Evolutionary conservation across 352 stramenopile species (phyloP).

Genomic region (Thraustochytrium striatum): DNA sequence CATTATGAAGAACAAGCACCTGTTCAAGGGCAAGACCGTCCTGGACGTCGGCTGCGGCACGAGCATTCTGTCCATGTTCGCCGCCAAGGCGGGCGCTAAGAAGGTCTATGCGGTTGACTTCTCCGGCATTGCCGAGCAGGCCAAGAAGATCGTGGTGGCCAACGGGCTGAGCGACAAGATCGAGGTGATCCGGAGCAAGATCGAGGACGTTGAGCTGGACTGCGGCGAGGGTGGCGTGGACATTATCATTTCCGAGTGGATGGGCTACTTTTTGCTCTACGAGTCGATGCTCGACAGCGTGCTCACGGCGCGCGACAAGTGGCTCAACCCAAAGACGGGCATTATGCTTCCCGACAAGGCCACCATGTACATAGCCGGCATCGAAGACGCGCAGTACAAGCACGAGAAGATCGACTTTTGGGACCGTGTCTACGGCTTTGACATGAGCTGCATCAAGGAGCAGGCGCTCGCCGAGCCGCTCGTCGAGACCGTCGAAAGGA

Average conservation of each 20-base stretch:
- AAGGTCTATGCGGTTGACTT: conserved; percentile 86
- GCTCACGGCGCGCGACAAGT: conserved; percentile 91
- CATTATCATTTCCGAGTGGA: conserved; percentile 98
- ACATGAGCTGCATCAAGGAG: conserved; percentile 97
- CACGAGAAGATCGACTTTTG: conserved; percentile 91
- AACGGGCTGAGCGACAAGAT: conserved; percentile 81
- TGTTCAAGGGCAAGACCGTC: conserved; percentile 94
- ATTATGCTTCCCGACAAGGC: conserved; percentile 94
- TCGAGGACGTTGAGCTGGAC: conserved; percentile 80
- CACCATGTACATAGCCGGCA: conserved; percentile 86
- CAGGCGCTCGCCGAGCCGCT: conserved; percentile 93
- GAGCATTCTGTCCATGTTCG: conserved; percentile 94
- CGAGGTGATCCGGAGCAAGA: conserved; percentile 89
- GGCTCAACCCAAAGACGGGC: conserved; percentile 69
- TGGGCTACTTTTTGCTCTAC: conserved; percentile 96
- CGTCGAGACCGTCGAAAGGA: conserved; percentile 92
- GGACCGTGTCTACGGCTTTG: conserved; percentile 98
- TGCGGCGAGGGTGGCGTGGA: conserved; percentile 73
- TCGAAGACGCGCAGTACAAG: conserved; percentile 93
- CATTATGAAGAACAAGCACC: conserved; percentile 90
- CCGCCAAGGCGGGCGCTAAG: conserved; percentile 78
- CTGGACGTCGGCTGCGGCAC: conserved; percentile 94
- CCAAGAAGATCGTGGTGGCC: conserved; percentile 83
- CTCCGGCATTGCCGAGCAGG: conserved; percentile 87
- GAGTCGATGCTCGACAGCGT: conserved; percentile 97